These are phyloP conservation scores for Talaromyces sp. DNA, from an alignment of 2,329 filamentous ascomycete species.

Conservation along the genomic window DNA sequence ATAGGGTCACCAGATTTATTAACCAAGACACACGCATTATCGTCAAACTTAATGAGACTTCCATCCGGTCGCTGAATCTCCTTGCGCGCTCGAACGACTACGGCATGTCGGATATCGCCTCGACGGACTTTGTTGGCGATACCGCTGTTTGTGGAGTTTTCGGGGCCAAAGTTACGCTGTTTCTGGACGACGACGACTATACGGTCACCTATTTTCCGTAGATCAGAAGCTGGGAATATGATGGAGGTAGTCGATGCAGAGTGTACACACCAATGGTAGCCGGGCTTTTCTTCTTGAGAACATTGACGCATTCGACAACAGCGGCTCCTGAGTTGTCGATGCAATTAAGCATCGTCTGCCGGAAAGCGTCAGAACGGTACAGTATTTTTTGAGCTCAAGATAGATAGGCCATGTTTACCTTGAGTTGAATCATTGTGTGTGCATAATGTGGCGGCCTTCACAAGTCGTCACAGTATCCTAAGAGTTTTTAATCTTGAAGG, in stretches of 20 bases:
- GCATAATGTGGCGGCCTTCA: slow-evolving; percentile 27
- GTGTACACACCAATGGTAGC: slow-evolving; percentile 74
- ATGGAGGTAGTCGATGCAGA: not conserved
- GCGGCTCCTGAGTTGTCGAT: slow-evolving; percentile 99
- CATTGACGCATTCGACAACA: slow-evolving; percentile 91
- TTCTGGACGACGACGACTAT: slow-evolving; percentile 98
- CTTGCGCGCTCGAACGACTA: slow-evolving; percentile 88
- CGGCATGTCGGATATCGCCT: slow-evolving; percentile 93
- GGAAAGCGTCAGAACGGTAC: not conserved
- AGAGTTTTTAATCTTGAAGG: not conserved
- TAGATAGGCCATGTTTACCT: slow-evolving; percentile 46
- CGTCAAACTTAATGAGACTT: slow-evolving; percentile 87
- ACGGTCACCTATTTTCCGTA: slow-evolving; percentile 67
- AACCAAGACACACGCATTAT: slow-evolving; percentile 96
- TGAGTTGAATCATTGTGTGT: slow-evolving; percentile 84
- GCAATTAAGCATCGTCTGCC: slow-evolving; percentile 92
- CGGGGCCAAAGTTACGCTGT: slow-evolving; percentile 72
- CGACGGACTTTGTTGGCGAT: slow-evolving; percentile 91
- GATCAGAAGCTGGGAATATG: too few species aligned
- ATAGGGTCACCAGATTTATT: slow-evolving; percentile 97
- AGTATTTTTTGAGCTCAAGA: not conserved
- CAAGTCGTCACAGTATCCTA: not conserved
- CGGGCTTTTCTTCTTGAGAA: slow-evolving; percentile 80
- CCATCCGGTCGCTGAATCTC: slow-evolving; percentile 84
- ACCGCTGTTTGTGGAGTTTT: slow-evolving; percentile 68